Percentiles rank a stretch among this genome's conserved stretches.
Evolutionary conservation across 2,329 filamentous ascomycete species (phyloP).

Genomic region (Alternaria angustiovoidea): DNA sequence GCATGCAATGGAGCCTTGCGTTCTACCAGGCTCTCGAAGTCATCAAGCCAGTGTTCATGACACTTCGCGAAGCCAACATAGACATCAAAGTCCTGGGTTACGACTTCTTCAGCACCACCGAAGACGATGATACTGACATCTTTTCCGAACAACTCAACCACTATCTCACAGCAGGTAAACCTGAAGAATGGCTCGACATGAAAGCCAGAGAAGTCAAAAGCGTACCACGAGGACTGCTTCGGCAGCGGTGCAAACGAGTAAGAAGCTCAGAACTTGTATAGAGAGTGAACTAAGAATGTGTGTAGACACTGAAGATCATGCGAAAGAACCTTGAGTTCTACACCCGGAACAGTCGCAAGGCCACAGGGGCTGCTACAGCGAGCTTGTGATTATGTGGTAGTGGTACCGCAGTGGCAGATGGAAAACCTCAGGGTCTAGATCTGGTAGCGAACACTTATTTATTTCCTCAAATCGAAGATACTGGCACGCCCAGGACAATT

Average conservation of each 20-base stretch:
- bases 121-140: background rate
- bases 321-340: slow-evolving; percentile 10
- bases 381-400: background rate
- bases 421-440: background rate
- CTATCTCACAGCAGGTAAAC: slow-evolving; percentile 10
- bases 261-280: background rate
- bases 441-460: background rate
- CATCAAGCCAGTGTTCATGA: slow-evolving; percentile 7
- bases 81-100: slow-evolving; percentile 13
- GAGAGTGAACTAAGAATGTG: background rate
- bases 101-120: slow-evolving; percentile 13
- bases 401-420: background rate
- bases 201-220: slow-evolving; percentile 11
- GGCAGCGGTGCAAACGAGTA: slow-evolving; percentile 7
- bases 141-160: slow-evolving; percentile 17
- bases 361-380: background rate
- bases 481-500: background rate
- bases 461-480: background rate
- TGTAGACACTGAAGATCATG: slow-evolving; percentile 10
- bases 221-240: background rate
- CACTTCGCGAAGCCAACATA: slow-evolving; percentile 3
- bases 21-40: slow-evolving; percentile 12
- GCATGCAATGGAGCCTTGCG: slow-evolving; percentile 1
- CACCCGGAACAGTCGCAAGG: background rate
- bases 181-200: slow-evolving; percentile 18